Base-by-base conservation (phyloP, 2,329 filamentous ascomycete species). In the Fusarium sublunatum region DNA sequence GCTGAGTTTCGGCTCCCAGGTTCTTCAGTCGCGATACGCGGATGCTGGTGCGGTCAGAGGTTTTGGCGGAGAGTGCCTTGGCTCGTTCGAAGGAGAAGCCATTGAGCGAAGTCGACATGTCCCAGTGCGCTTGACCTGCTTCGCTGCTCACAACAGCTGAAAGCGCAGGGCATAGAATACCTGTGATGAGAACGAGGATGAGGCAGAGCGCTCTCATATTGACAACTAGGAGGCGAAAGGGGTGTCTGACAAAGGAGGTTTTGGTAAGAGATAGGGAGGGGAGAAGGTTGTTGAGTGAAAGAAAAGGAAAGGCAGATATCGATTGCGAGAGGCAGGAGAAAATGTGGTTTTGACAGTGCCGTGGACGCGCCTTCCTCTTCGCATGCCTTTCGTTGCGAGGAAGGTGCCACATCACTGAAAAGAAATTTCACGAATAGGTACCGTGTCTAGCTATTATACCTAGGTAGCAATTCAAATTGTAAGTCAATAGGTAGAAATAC, bases 81-180 rank as follows among this genome's bases (percentile, higher is more conserved):
- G 70, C 69, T 31, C 73, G 67, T 57, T 78, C 69, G 52, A 80
- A 79, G 24, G 65, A 70, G 59, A 80, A 66, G 8, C 76, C 77
- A 25, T 78, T 76, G 47, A 79, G 68, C 12, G 75, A 72, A 57
- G 70, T 70, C 7, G 72, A 72, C 12, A 79, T 54, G 32, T 78
- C 76, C 72, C 72, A 75, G 36, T 64, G 64, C 9, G 44, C 15
- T 11, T 43, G 44, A 3, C 9, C 19, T 9, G 34, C n/a, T 2
- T 51, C 45, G 11, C 12, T 34, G 10, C 19, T 12, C 7, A 53
- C 45, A 3, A 25, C 41, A 6, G 46, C 59, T 6, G 61, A 26
- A 4, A 58, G 11, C 3, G 31, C 48, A 12, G 52, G 35, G 12
- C 47, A 54, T 7, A 48, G 13, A 26, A 55, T 35, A 25, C 53